Conservation (phyloP, 306 rosid species). For the Pachyrhizus erosus region DNA sequence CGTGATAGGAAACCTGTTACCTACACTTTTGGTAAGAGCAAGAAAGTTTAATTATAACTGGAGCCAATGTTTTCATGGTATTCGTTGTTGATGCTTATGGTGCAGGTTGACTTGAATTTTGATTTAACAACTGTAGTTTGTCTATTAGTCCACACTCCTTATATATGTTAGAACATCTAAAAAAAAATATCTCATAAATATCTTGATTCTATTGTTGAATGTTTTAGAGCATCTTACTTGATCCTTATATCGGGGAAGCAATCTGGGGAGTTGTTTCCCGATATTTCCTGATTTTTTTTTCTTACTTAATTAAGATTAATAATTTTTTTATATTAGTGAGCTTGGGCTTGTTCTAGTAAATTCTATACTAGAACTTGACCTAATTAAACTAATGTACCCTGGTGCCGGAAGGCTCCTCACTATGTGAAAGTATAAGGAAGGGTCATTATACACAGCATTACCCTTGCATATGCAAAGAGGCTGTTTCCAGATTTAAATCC, state of each 20-base stretch:
- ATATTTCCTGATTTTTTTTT: not conserved
- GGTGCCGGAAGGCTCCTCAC: no score
- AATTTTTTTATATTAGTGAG: not conserved
- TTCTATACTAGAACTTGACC: not conserved
- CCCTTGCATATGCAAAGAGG: no score
- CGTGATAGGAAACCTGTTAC: conserved; percentile 99
- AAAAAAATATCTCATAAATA: not conserved
- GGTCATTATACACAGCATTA: no score
- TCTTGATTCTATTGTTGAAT: not conserved
- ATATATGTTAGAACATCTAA: conserved; percentile 10
- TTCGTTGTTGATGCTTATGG: conserved; percentile 27
- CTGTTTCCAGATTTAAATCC: no score
- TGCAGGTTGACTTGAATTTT: conserved; percentile 8
- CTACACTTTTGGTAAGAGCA: conserved; percentile 90
- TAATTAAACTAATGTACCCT: no score
- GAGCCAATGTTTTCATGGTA: conserved; percentile 13
- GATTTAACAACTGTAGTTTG: conserved; percentile 27
- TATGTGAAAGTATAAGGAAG: no score
- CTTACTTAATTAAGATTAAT: conserved; percentile 1
- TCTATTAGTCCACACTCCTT: conserved; percentile 13
- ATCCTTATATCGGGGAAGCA: not conserved
- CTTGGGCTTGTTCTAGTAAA: not conserved
- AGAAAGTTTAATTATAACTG: conserved; percentile 27
- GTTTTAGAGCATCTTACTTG: not conserved
- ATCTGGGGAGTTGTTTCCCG: not conserved